Evolutionary conservation across 768 basidiomycete genomes (phyloP), one percentile per base, ranked within the genome.

Genomic region (Collybia sp.): DNA sequence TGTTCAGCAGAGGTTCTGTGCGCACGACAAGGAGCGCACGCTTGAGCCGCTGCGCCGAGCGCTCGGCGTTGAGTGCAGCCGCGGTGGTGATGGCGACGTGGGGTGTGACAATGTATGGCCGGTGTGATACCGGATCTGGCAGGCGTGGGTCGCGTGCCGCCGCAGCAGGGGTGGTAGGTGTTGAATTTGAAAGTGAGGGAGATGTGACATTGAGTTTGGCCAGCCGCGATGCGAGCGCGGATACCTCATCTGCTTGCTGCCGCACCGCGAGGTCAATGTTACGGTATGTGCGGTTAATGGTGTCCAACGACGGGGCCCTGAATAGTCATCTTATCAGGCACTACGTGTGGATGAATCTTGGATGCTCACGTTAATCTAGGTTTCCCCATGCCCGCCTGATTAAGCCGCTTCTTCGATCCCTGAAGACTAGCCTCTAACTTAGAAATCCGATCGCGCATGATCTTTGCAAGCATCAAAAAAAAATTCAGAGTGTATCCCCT

Each of bases 301-400:
- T 85, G 55, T 94, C 93, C 42, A 96, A 66, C 6, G 89, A 82
- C 1, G 93, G 92, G 5, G 90, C 76, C 52, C 92, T 94, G 57
- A 17, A 25, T 53, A 44, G n/a, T n/a, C n/a, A n/a, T n/a, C n/a
- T n/a, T n/a, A 40, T 33, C n/a, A 43, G 12, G 48, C 25, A 13
- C 12, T 44, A 25, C 42, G 12, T 16, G 12, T 12, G 34, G n/a
- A 43, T 51, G 17, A 20, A 12, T 67, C 78, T 30, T 53, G 25
- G 25, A n/a, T 8, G 25, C 25, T 25, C 25, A 85, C 89, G 77
- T 79, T 45, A 92, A 62, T 2, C 68, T 65, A 6, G 82, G 77
- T 52, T 76, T 82, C 8, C 83, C 84, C 1, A 79, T 69, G 48
- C 77, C 79, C 12, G 80, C 64, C 48, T 83, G 72, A 19, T 76